Evolutionary conservation across 2,329 filamentous ascomycete genomes (phyloP).

Genomic region (Chaetomium globosum): DNA sequence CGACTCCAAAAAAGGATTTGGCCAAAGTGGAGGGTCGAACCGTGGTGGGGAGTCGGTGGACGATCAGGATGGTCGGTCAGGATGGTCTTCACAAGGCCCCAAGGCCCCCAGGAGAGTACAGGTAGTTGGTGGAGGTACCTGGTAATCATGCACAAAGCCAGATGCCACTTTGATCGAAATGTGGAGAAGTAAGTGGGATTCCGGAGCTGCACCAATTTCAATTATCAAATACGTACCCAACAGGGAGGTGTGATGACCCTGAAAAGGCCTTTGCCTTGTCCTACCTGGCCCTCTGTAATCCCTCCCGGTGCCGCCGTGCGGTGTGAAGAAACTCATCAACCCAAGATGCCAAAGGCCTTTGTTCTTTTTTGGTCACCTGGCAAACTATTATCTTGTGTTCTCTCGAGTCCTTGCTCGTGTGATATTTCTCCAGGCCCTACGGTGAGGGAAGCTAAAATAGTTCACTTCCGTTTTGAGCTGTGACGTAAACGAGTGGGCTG

Average conservation of each 20-base stretch:
- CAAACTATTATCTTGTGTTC: not conserved
- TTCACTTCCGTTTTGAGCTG: slow-evolving; percentile 4
- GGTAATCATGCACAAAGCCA: slow-evolving; percentile 10
- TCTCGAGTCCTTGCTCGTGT: slow-evolving; percentile 13
- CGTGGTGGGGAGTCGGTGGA: slow-evolving; percentile 11
- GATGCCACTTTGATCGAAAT: slow-evolving; percentile 16
- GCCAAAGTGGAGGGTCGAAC: slow-evolving; percentile 16
- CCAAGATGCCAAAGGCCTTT: not conserved
- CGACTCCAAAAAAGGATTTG: slow-evolving; percentile 4
- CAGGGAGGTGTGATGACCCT: not conserved
- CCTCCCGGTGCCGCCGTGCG: not conserved
- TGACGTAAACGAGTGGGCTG: slow-evolving; percentile 18
- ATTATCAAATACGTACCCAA: slow-evolving; percentile 6
- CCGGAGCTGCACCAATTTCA: not conserved
- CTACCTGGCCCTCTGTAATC: not conserved
- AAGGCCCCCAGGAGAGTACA: too few species aligned
- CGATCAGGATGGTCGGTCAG: slow-evolving; percentile 11
- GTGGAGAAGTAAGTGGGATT: slow-evolving; percentile 13
- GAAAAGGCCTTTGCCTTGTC: not conserved
- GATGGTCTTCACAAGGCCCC: too few species aligned
- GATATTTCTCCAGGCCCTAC: not conserved
- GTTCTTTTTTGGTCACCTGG: not conserved
- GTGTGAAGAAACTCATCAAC: too few species aligned
- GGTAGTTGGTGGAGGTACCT: not conserved
- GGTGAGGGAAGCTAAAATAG: not conserved